A percentile compares a stretch with the other conserved stretches of the same genome.
Evolutionary conservation across 2,329 filamentous ascomycete genomes (phyloP).

Genomic region (Boeremia exigua): DNA sequence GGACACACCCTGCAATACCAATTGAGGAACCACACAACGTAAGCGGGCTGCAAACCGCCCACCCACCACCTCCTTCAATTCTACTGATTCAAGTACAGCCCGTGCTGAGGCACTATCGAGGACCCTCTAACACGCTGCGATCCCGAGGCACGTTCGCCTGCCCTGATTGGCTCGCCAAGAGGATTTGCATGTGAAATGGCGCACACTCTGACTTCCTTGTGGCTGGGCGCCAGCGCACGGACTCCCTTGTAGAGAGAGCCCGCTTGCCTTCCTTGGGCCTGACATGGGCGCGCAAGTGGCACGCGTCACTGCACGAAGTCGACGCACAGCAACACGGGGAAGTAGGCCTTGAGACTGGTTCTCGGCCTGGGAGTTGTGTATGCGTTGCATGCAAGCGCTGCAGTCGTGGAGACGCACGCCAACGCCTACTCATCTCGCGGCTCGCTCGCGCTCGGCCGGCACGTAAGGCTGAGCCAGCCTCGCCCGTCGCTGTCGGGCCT

Average conservation of each 20-base stretch:
- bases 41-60: constrained; percentile 3
- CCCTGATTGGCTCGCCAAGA: constrained; percentile 2
- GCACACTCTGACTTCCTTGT: neutral
- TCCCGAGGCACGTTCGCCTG: constrained; percentile 5
- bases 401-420: neutral
- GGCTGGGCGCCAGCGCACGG: constrained; percentile 4
- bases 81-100: constrained; percentile 6
- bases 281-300: constrained; percentile 5
- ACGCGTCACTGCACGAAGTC: neutral
- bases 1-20: constrained; percentile 4
- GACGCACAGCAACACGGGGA: neutral
- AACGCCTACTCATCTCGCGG: neutral
- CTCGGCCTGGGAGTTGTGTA: neutral
- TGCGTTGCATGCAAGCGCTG: neutral
- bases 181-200: constrained; percentile 15
- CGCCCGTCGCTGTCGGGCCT: neutral
- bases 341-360: neutral
- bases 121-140: constrained; percentile 7
- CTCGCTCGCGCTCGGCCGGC: neutral
- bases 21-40: constrained; percentile 1
- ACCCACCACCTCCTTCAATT: constrained; percentile 6
- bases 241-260: neutral
- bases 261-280: constrained; percentile 2
- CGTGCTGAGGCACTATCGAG: constrained; percentile 7
- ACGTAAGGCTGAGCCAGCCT: neutral